Conservation (phyloP, 495 filamentous ascomycete species). For the Hypoxylon trugodes region DNA sequence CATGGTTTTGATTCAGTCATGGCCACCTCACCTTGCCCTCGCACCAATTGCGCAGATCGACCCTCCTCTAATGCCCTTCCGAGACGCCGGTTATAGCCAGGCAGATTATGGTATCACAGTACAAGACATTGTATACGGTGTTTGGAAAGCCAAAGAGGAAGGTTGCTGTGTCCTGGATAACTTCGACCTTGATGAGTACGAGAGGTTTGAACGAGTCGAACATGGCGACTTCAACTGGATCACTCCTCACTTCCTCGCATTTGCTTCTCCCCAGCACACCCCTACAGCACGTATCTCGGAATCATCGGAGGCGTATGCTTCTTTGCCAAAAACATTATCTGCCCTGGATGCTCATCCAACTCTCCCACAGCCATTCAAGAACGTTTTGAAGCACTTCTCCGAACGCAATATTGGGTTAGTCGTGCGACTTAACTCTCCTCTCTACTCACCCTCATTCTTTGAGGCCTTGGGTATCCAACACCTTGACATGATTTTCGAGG, state of each 20-base stretch:
- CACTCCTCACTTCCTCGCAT: constrained; percentile 91
- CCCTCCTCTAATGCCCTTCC: constrained; percentile 97
- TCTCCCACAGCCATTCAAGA: constrained; percentile 88
- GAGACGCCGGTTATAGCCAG: constrained; percentile 98
- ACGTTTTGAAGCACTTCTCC: constrained; percentile 88
- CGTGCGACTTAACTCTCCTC: constrained; percentile 91
- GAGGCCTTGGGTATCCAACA: constrained; percentile 93
- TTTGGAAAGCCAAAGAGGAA: constrained; percentile 98
- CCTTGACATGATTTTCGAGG: constrained; percentile 99
- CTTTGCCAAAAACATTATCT: constrained; percentile 72
- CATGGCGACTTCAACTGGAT: constrained; percentile 99
- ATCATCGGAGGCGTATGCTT: constrained; percentile 74
- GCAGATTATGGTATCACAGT: constrained; percentile 94
- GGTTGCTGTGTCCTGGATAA: constrained; percentile 84
- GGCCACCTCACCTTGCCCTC: constrained; percentile 98
- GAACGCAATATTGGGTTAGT: constrained; percentile 89
- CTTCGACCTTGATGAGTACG: constrained; percentile 96
- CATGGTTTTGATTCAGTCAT: constrained; percentile 97
- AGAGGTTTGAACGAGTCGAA: constrained; percentile 93
- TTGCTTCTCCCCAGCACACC: constrained; percentile 89
- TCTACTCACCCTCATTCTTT: constrained; percentile 96
- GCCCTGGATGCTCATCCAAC: constrained; percentile 68
- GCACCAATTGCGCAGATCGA: constrained; percentile 96
- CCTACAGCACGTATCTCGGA: constrained; percentile 74
- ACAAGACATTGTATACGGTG: constrained; percentile 96